phyloP scores from a whole-genome alignment of 352 stramenopile genomes.

The Peronospora farinosa region DNA sequence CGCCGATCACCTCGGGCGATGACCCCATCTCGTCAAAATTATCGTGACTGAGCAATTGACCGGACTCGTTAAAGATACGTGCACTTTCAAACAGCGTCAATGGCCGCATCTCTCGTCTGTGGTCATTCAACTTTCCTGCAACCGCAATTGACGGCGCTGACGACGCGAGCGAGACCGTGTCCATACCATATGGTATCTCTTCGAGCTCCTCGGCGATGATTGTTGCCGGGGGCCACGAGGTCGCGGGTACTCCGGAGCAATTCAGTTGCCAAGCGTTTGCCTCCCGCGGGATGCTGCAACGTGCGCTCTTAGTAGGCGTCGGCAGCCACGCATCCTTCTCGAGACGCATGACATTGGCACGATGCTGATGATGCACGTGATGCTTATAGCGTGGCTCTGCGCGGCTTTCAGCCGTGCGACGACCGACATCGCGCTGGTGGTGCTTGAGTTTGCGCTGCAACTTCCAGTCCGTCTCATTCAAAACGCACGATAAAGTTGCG shows the following conservation, averaged over 20 bases:
- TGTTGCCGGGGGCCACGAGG: constrained; percentile 46
- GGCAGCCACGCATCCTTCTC: constrained; percentile 39
- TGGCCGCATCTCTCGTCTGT: constrained; percentile 42
- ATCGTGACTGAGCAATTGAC: constrained; percentile 62
- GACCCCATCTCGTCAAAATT: constrained; percentile 60
- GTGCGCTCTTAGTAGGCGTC: constrained; percentile 17
- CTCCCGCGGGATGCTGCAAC: constrained; percentile 38
- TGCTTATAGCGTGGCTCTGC: constrained; percentile 35
- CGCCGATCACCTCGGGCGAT: constrained; percentile 34
- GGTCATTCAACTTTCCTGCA: constrained; percentile 24
- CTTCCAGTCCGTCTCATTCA: constrained; percentile 46
- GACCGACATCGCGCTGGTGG: constrained; percentile 47
- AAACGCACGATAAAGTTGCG: constrained; percentile 11
- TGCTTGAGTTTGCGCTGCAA: constrained; percentile 66
- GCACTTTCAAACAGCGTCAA: constrained; percentile 82
- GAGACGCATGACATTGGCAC: constrained; percentile 28
- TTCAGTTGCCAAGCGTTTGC: constrained; percentile 28
- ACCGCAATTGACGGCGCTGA: constrained; percentile 41
- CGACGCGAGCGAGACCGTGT: constrained; percentile 25
- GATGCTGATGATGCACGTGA: constrained; percentile 31
- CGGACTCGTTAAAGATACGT: constrained; percentile 68
- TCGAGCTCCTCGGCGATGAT: constrained; percentile 22
- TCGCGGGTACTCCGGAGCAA: constrained; percentile 40
- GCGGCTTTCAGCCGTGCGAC: constrained; percentile 24
- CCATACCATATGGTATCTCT: constrained; percentile 24